Evolutionary conservation across 371 early-diverging fungal genomes (phyloP).

Genomic region (Hamiltosporidium magnivora): DNA sequence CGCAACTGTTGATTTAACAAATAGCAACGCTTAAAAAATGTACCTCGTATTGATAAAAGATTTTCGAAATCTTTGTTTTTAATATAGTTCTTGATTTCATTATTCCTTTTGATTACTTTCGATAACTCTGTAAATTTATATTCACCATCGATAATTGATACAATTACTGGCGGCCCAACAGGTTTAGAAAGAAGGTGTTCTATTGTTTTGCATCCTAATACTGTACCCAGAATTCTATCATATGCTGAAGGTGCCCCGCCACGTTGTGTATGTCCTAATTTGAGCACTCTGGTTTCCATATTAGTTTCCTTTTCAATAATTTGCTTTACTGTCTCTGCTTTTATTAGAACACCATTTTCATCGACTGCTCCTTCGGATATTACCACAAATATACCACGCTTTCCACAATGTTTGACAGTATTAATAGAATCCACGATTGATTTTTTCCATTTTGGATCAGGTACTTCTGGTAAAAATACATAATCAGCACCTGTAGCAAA

Average conservation of each 20-base stretch:
- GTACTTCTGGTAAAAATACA: conserved; percentile 87
- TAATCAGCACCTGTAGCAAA: conserved; percentile 85
- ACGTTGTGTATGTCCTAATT: conserved; percentile 89
- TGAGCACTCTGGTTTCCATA: conserved; percentile 82
- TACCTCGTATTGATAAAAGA: conserved; percentile 76
- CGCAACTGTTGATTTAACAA: not conserved
- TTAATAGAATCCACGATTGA: conserved; percentile 1
- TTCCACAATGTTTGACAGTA: conserved; percentile 5
- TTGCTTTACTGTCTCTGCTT: conserved; percentile 67
- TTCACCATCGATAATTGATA: conserved; percentile 72
- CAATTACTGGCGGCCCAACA: conserved; percentile 72
- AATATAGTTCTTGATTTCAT: not conserved
- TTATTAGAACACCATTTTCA: conserved; percentile 70
- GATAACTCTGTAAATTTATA: conserved; percentile 69
- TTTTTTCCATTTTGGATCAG: conserved; percentile 40
- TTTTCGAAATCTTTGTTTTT: conserved; percentile 65
- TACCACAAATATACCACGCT: conserved; percentile 68
- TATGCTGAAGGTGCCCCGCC: conserved; percentile 83
- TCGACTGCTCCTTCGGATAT: conserved; percentile 93
- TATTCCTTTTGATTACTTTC: conserved; percentile 70
- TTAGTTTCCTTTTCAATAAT: conserved; percentile 64
- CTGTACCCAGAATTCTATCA: conserved; percentile 79
- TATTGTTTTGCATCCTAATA: conserved; percentile 83
- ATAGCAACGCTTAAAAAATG: conserved; percentile 64
- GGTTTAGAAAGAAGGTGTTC: conserved; percentile 72